phyloP scores from a whole-genome alignment of 192 early-diverging fungal genomes.

The Coemansia guatemalensis region DNA sequence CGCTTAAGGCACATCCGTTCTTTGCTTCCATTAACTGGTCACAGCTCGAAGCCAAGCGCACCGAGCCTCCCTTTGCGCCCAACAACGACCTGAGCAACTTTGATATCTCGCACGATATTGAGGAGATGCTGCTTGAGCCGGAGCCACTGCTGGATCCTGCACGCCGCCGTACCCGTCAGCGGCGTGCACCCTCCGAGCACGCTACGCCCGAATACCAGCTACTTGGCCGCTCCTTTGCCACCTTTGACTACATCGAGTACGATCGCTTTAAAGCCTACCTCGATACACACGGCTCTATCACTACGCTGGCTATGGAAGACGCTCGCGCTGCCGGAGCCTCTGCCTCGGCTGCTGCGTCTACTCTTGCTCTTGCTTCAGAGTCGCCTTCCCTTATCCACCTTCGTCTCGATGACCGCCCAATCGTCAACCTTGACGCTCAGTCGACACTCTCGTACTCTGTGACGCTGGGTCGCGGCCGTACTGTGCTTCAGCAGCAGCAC shows the following conservation, averaged over 20 bases:
- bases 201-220: constrained; percentile 60
- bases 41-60: constrained; percentile 66
- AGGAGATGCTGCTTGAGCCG: constrained; percentile 96
- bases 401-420: constrained; percentile 36
- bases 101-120: constrained; percentile 93
- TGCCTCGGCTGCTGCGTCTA: not conserved
- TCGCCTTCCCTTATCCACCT: constrained; percentile 16
- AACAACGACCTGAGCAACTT: constrained; percentile 89
- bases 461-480: constrained; percentile 21
- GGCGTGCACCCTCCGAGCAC: constrained; percentile 41
- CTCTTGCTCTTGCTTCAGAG: constrained; percentile 1
- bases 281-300: constrained; percentile 54
- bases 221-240: constrained; percentile 70
- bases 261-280: constrained; percentile 68
- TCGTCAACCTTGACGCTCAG: constrained; percentile 28
- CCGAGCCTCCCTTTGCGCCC: constrained; percentile 80
- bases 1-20: constrained; percentile 76
- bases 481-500: constrained; percentile 22
- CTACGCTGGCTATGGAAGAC: constrained; percentile 31
- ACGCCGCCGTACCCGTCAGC: constrained; percentile 69
- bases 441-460: constrained; percentile 19
- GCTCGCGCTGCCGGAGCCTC: constrained; percentile 13
- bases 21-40: constrained; percentile 78
- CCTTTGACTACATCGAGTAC: constrained; percentile 82
- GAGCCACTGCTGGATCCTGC: constrained; percentile 76